Percentiles rank a stretch among this genome's conserved stretches.
These are phyloP conservation scores for Fusarium chuoi DNA, from an alignment of 2,329 filamentous ascomycete species.

Conservation along the genomic window DNA sequence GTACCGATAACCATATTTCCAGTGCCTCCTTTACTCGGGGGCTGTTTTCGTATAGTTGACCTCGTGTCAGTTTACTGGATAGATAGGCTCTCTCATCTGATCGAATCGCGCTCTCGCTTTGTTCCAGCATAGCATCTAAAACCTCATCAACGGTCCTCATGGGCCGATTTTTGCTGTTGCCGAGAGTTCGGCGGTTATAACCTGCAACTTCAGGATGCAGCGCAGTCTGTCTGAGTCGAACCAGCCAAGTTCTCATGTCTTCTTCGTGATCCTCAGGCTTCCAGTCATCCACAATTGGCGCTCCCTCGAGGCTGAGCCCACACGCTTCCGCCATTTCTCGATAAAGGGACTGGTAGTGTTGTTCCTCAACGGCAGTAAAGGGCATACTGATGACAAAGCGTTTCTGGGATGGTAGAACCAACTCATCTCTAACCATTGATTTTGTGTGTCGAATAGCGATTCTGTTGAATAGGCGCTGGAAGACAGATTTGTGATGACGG, in stretches of 20 bases:
- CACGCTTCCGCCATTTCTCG: slow-evolving; percentile 78
- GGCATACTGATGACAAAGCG: slow-evolving; percentile 89
- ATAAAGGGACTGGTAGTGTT: slow-evolving; percentile 84
- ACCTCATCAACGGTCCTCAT: slow-evolving; percentile 88
- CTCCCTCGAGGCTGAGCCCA: slow-evolving; percentile 72
- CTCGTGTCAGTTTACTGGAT: slow-evolving; percentile 71
- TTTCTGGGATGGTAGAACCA: slow-evolving; percentile 83
- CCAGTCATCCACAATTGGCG: slow-evolving; percentile 71
- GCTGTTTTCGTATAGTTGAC: slow-evolving; percentile 83
- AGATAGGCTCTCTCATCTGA: slow-evolving; percentile 76
- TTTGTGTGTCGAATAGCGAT: slow-evolving; percentile 90
- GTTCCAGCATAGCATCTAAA: slow-evolving; percentile 89
- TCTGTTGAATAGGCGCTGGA: slow-evolving; percentile 74
- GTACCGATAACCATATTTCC: slow-evolving; percentile 72
- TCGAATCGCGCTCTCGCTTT: slow-evolving; percentile 75
- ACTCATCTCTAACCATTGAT: slow-evolving; percentile 78
- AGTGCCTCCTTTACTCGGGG: slow-evolving; percentile 75
- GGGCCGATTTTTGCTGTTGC: slow-evolving; percentile 70
- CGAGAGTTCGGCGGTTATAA: slow-evolving; percentile 71
- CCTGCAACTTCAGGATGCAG: slow-evolving; percentile 85
- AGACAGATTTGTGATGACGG: slow-evolving; percentile 67
- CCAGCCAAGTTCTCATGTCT: slow-evolving; percentile 82
- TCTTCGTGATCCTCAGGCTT: slow-evolving; percentile 72
- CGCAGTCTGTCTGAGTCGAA: slow-evolving; percentile 81
- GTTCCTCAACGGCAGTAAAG: slow-evolving; percentile 90